Conservation (phyloP, 2,329 filamentous ascomycete genomes). For the Fusarium succisae region DNA sequence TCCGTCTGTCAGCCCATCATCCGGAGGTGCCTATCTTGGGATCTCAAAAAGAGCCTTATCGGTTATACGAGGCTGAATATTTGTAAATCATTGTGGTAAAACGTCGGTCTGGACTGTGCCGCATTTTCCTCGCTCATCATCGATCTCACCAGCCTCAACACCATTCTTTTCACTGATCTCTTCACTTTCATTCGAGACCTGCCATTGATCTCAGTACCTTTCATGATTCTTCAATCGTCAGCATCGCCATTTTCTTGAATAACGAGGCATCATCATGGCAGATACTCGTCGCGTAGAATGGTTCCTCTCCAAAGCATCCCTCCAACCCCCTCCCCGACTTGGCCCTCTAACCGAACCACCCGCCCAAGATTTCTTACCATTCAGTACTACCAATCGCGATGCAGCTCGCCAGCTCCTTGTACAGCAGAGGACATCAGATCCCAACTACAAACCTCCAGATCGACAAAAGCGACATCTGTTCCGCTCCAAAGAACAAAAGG, state of each 20-base stretch:
- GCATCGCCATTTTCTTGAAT: not conserved
- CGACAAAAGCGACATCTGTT: slow-evolving; percentile 9
- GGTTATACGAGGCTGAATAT: not conserved
- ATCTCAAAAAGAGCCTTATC: not conserved
- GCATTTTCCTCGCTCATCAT: not conserved
- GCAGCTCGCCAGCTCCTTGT: slow-evolving; percentile 4
- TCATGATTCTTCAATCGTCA: not conserved
- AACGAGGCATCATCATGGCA: not conserved
- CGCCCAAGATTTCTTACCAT: slow-evolving; percentile 8
- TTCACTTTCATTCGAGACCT: not conserved
- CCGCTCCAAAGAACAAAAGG: slow-evolving; percentile 5
- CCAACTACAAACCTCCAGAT: not conserved
- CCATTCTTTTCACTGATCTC: not conserved
- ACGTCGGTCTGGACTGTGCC: not conserved
- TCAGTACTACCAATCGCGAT: not conserved
- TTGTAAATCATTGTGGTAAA: not conserved
- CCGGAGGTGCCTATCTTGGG: not conserved
- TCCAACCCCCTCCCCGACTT: slow-evolving; percentile 3
- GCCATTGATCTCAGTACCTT: not conserved
- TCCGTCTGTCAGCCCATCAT: not conserved
- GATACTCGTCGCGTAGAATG: slow-evolving; percentile 1
- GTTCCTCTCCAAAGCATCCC: slow-evolving; percentile 15
- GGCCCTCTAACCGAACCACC: not conserved
- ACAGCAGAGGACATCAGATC: not conserved
- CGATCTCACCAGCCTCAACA: not conserved